Evolutionary conservation across 805 yeast genomes (phyloP).

Genomic region (Ogataea allantospora): DNA sequence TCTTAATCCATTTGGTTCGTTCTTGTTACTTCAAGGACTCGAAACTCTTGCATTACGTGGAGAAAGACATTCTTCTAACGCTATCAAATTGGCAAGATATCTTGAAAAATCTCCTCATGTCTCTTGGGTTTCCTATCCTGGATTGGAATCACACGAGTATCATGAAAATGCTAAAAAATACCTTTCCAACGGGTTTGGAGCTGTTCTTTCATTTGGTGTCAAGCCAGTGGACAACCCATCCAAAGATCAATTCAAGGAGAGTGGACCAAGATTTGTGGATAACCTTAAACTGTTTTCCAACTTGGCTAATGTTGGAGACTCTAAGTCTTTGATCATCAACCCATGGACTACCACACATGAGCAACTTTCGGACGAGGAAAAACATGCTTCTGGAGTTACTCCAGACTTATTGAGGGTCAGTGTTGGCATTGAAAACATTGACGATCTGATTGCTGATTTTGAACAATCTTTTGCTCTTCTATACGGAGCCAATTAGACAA

Average conservation of each 20-base stretch:
- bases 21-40: conserved; percentile 84
- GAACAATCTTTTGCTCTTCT: conserved; percentile 78
- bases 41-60: conserved; percentile 93
- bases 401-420: conserved; percentile 86
- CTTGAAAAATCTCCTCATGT: conserved; percentile 69
- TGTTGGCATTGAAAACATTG: conserved; percentile 88
- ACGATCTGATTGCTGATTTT: conserved; percentile 85
- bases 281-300: conserved; percentile 80
- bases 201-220: conserved; percentile 86
- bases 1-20: conserved; percentile 84
- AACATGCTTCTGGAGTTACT: conserved; percentile 79
- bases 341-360: conserved; percentile 97
- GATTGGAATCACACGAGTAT: conserved; percentile 73
- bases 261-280: conserved; percentile 85
- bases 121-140: conserved; percentile 90
- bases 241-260: conserved; percentile 63
- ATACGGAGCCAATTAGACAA: no score
- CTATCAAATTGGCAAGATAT: conserved; percentile 74
- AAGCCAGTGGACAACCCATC: conserved; percentile 51
- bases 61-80: conserved; percentile 86
- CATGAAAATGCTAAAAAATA: conserved; percentile 85
- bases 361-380: conserved; percentile 82
- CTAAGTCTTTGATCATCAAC: conserved; percentile 91
- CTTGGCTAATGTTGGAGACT: conserved; percentile 96
- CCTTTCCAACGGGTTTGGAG: conserved; percentile 78